Evolutionary conservation across 2,329 filamentous ascomycete genomes (phyloP), one percentile per base, ranked within the genome.

Genomic region (Fusarium sp.): DNA sequence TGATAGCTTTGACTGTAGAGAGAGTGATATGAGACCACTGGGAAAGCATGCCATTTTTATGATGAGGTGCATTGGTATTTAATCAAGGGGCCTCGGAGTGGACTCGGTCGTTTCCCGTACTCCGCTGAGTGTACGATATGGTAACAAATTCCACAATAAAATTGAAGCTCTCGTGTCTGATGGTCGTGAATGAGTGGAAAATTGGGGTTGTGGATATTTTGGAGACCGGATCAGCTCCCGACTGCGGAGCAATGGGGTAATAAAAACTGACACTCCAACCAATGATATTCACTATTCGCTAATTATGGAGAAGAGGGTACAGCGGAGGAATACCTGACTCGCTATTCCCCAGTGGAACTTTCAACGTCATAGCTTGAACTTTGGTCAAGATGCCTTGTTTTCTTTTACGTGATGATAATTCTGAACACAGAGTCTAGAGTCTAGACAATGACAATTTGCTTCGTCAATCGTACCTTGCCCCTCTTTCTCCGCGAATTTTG

Each of bases 341-440:
- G 62, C 68, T 66, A 50, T 54, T 27, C 8, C 8, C 15, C 41
- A 45, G 69, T 72, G 69, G 70, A 59, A 58, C 54, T 61, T 11
- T 8, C 38, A 61, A 70, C 70, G 70, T 72, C 70, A 72, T 70
- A 60, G 65, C 45, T 50, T 15, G 25, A 9, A 22, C 3, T 33
- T 46, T 17, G 12, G n/a, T 4, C 20, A 33, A 14, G 8, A 9
- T 18, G 22, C 22, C 60, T 46, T 44, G 38, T 61, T 73, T 73
- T 59, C 54, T 72, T 61, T 72, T 73, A 73, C 70, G 70, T 73
- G 62, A 65, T 70, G 20, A 3, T 14, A 59, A 53, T 36, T 56
- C 57, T 25, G 4, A 8, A 20, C 31, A 0, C 0, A 27, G 31
- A 35, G 47, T 36, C 47, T 36, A 27, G 31, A 35, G 47, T 36